Base-by-base conservation (phyloP, 352 stramenopile genomes). In the Phytophthora vignae region DNA sequence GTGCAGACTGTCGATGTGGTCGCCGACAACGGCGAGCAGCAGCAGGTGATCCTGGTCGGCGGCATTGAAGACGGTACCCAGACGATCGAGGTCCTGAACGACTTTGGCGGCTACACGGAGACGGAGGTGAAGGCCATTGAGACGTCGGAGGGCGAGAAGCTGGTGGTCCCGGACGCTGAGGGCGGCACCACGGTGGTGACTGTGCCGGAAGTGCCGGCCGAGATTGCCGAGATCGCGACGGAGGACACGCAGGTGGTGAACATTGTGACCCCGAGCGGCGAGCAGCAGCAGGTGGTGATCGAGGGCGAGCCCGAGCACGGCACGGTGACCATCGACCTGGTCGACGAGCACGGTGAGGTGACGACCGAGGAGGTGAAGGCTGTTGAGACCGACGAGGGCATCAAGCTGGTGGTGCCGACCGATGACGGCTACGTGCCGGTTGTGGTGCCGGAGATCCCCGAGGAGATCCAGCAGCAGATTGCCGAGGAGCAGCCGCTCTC, bases 211-310 rank as follows among this genome's bases (percentile, higher is more conserved):
- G 38, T 53, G 21, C 53, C 53, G 50, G 22, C 40, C 40, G 12
- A 17, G 40, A 19, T 48, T 48, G 40, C 12, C 12, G 40, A 48
- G 40, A 48, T 48, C 17, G 40, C 12, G 40, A 19, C 12, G 40
- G 40, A 48, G 40, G 12, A 64, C 58, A 22, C 27, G 56, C 54
- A 58, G 14, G 5, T 48, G 10, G 71, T 55, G 29, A 76, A 78
- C 67, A 31, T 33, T 4, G 27, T 53, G 21, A 55, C 31, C 40
- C 8, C 40, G 3, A 15, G 22, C 7, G 58, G 58, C 58, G 27
- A 46, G 17, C 10, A 11, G 44, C 7, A 66, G 59, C 27, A 57
- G 31, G 29, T 66, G 48, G 36, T 38, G 46, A 50, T 66, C 4
- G 11, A 40, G 10, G 59, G 59, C 19, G 27, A 50, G 59, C 17